Evolutionary conservation across 2,329 filamentous ascomycete species (phyloP).

Genomic region (Cyanodermella asteris): DNA sequence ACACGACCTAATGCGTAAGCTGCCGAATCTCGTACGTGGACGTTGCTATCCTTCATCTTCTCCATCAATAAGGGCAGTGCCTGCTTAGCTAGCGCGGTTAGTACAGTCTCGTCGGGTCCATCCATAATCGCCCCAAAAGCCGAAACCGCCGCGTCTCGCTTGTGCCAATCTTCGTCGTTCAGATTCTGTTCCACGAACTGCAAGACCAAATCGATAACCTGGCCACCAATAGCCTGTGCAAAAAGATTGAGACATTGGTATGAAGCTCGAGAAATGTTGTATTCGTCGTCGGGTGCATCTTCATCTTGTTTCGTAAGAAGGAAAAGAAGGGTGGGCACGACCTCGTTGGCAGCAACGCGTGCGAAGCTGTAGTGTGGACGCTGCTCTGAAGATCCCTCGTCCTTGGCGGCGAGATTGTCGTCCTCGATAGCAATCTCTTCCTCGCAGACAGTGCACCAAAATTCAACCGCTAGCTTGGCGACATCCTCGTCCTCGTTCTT

Average conservation of each 20-base stretch:
- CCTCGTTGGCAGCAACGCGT: conserved; percentile 75
- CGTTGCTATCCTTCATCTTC: conserved; percentile 74
- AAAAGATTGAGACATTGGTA: conserved; percentile 96
- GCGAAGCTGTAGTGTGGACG: conserved; percentile 93
- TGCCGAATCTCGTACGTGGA: conserved; percentile 88
- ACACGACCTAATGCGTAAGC: conserved; percentile 92
- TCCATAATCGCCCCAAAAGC: conserved; percentile 98
- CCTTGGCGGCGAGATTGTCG: conserved; percentile 49
- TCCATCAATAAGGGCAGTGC: conserved; percentile 75
- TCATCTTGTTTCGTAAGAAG: conserved; percentile 94
- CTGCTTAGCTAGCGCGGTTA: conserved; percentile 90
- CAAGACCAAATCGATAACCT: conserved; percentile 70
- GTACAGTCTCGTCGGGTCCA: conserved; percentile 74
- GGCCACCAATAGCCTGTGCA: conserved; percentile 68
- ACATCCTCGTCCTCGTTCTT: conserved; percentile 96
- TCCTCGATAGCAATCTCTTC: conserved; percentile 97
- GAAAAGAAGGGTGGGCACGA: conserved; percentile 73
- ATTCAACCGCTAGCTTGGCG: conserved; percentile 91
- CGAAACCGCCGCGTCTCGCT: conserved; percentile 84
- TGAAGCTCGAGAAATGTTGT: conserved; percentile 83
- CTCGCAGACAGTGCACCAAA: conserved; percentile 99
- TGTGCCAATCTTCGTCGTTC: conserved; percentile 79
- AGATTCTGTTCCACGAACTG: conserved; percentile 82
- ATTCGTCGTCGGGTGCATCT: conserved; percentile 89
- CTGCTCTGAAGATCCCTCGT: conserved; percentile 60